These are phyloP conservation scores for Rhipidocladum racemiflorum DNA, from an alignment of 176 grass and related monocot genomes.

Conservation along the genomic window DNA sequence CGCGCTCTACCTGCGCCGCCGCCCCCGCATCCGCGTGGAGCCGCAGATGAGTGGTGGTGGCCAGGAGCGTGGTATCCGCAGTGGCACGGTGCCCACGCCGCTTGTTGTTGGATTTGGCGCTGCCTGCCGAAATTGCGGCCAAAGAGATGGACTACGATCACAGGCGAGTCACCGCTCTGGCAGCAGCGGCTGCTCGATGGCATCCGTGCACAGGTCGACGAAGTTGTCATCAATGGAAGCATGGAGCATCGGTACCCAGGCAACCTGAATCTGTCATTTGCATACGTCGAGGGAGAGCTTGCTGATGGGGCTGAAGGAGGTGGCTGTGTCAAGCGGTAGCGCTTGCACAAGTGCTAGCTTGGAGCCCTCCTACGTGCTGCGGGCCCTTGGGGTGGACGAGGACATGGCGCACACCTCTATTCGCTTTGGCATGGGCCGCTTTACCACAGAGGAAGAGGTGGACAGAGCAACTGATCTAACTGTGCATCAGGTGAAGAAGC, in stretches of 20 bases:
- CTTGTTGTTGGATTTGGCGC: constrained; percentile 83
- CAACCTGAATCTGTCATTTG: constrained; percentile 89
- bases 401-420: constrained; percentile 98
- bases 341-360: constrained; percentile 95
- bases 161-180: constrained; percentile 24
- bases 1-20: constrained; percentile 79
- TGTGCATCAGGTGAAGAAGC: constrained; percentile 78
- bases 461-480: constrained; percentile 79
- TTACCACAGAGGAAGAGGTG: constrained; percentile 89
- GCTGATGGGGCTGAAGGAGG: constrained; percentile 94
- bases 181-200: constrained; percentile 67
- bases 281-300: constrained; percentile 93
- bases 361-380: constrained; percentile 79
- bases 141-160: constrained; percentile 90
- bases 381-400: constrained; percentile 87
- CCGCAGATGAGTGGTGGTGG: constrained; percentile 93
- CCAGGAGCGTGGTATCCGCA: constrained; percentile 88
- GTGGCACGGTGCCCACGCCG: constrained; percentile 79
- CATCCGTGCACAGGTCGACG: constrained; percentile 57
- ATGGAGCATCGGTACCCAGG: constrained; percentile 87
- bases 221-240: constrained; percentile 83
- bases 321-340: constrained; percentile 89
- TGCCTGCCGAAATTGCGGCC: constrained; percentile 65
- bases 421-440: constrained; percentile 85
- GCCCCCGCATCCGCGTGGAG: constrained; percentile 81